Conservation (phyloP, 1,284 basidiomycete species). For the Pseudozyma hubeiensis region DNA sequence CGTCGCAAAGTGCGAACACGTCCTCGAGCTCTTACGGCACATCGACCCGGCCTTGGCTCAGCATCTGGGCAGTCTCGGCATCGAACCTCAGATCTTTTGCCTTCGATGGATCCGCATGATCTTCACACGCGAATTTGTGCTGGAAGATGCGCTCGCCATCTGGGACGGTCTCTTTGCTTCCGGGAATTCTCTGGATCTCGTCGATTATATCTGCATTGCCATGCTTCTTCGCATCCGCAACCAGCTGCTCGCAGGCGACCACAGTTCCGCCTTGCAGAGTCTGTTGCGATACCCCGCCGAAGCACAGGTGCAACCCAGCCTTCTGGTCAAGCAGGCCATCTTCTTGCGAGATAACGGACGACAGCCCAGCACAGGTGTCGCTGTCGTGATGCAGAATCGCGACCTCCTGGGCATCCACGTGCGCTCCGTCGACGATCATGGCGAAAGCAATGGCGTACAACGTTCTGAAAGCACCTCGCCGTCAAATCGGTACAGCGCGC, state of each 20-base stretch:
- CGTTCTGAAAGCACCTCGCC: slow-evolving; percentile 1
- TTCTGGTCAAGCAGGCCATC: slow-evolving; percentile 53
- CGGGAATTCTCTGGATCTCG: slow-evolving; percentile 49
- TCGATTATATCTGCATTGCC: slow-evolving; percentile 63
- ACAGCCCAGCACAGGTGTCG: slow-evolving; percentile 47
- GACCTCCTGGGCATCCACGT: slow-evolving; percentile 42
- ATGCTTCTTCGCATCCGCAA: slow-evolving; percentile 64
- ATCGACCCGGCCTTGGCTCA: slow-evolving; percentile 53
- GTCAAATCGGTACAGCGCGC: slow-evolving; percentile 9
- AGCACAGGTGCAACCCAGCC: slow-evolving; percentile 21
- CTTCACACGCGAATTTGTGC: slow-evolving; percentile 60
- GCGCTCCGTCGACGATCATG: slow-evolving; percentile 3
- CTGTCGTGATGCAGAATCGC: slow-evolving; percentile 52
- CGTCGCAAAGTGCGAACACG: slow-evolving; percentile 39
- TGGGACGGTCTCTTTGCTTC: slow-evolving; percentile 64
- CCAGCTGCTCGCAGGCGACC: slow-evolving; percentile 54
- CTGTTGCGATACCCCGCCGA: slow-evolving; percentile 54
- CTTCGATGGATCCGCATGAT: slow-evolving; percentile 64
- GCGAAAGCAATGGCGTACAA: not conserved
- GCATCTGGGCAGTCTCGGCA: slow-evolving; percentile 56
- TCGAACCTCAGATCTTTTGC: slow-evolving; percentile 64
- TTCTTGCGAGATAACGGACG: slow-evolving; percentile 24
- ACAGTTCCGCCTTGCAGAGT: slow-evolving; percentile 50
- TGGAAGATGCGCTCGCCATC: slow-evolving; percentile 50
- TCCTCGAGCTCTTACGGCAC: slow-evolving; percentile 39